Base-by-base conservation (phyloP, 768 basidiomycete species). In the Kwoniella newhampshirensis region DNA sequence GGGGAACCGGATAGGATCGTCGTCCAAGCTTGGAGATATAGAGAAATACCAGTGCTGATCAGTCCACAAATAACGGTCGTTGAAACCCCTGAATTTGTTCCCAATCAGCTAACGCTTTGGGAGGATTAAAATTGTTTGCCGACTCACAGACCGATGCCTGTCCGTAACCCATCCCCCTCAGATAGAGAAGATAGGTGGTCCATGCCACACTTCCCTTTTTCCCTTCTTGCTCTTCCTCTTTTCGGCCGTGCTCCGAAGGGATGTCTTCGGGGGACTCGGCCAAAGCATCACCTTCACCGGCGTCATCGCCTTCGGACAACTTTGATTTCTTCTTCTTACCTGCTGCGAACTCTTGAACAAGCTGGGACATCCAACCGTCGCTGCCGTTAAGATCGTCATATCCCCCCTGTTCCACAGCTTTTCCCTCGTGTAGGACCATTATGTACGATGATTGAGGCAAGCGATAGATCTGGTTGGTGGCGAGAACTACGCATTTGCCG, bases 401-500 rank as follows among this genome's bases (percentile, higher is more conserved):
- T 17, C 32, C 37, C 13, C 64, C 64, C 27, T 58, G 53, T 56
- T 68, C 58, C 8, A 51, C 40, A 11, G 51, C 41, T 8, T 15
- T 3, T 1, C 64, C 64, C 17, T 42, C 30, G 25, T 63, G 35
- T 13, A 68, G 51, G 32, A 63, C 40, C 4, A 62, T 62, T 40
- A 68, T 49, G 23, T 47, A 36, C 12, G 62, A 51, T 8, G 67
- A 57, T 13, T 47, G 11, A 4, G 49, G 15, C 2, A 68, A 52
- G 20, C 60, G 67, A 28, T 68, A 57, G 25, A 68, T 51, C 30
- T 60, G 57, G 36, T 68, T 64, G 11, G 63, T 68, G 40, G 60
- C 63, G n/a, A 68, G 46, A 9, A 68, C 50, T 26, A 55, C 54
- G 6, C 55, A 51, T 40, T 42, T 57, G 4, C 49, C 54, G 4